Conservation (phyloP, 2,329 filamentous ascomycete genomes). For the Lasiodiplodia sp. region DNA sequence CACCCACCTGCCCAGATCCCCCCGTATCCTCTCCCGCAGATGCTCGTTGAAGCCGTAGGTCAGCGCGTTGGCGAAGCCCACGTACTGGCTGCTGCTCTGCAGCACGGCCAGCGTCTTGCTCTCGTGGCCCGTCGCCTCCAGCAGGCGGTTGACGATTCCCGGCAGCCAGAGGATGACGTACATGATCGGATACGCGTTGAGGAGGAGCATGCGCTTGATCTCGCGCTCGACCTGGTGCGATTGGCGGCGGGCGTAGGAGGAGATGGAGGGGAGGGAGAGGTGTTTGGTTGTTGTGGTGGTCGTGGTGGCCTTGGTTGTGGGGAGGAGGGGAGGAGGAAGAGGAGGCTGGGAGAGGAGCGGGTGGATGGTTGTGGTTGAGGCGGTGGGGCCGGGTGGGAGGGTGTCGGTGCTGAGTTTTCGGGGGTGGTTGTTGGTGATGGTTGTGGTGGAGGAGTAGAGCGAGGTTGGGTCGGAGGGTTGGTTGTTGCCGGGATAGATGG, state of each 20-base stretch:
- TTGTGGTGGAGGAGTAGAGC: neutral
- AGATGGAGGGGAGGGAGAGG: conserved; percentile 10
- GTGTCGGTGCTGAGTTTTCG: neutral
- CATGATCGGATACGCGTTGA: conserved; percentile 45
- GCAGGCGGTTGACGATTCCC: conserved; percentile 39
- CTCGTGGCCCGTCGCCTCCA: conserved; percentile 34
- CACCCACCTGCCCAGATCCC: conserved; percentile 16
- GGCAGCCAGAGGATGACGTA: conserved; percentile 46
- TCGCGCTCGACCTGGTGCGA: conserved; percentile 33
- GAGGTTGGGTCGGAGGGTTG: neutral
- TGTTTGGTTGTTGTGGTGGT: neutral
- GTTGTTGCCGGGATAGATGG: neutral
- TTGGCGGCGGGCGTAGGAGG: neutral
- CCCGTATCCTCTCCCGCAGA: conserved; percentile 17
- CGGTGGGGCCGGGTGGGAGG: neutral
- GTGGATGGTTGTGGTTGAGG: conserved; percentile 2
- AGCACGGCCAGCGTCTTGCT: conserved; percentile 31
- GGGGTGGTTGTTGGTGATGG: neutral
- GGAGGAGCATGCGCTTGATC: conserved; percentile 40
- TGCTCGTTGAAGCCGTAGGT: conserved; percentile 37
- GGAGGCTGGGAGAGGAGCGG: neutral
- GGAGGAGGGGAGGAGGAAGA: neutral
- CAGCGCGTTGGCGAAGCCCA: conserved; percentile 36
- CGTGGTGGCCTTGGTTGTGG: neutral
- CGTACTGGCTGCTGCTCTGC: conserved; percentile 37